Evolutionary conservation across 129 eudicot genomes (phyloP).

Genomic region (Helianthus tuberosus): DNA sequence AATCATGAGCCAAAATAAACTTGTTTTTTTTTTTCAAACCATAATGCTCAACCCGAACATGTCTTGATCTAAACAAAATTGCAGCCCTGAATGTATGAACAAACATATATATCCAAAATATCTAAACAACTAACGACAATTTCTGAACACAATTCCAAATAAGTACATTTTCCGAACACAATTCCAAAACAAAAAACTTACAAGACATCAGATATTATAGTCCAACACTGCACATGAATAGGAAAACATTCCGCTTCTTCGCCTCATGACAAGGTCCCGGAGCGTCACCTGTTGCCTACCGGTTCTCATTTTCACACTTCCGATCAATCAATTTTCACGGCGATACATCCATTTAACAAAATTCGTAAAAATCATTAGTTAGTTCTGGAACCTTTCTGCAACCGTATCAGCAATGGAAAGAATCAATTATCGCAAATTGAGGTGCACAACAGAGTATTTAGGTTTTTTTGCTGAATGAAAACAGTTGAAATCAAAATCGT

Average conservation of each 20-base stretch:
- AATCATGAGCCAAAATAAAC: no score
- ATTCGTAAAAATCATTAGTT: slow-evolving; percentile 23
- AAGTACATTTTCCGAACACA: not conserved
- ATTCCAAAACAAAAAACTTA: slow-evolving; percentile 38
- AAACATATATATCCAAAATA: slow-evolving; percentile 10
- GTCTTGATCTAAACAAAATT: not conserved
- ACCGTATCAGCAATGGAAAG: slow-evolving; percentile 11
- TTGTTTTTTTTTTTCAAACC: no score
- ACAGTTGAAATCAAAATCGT: no score
- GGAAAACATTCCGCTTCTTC: slow-evolving; percentile 80
- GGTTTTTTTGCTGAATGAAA: no score
- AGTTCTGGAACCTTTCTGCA: not conserved
- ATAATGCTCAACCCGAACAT: no score
- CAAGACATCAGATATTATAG: slow-evolving; percentile 93
- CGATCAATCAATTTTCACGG: slow-evolving; percentile 10
- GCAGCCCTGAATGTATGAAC: not conserved
- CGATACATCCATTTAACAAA: not conserved
- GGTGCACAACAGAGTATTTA: not conserved
- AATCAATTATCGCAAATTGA: slow-evolving; percentile 10
- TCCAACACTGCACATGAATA: slow-evolving; percentile 73
- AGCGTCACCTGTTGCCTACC: slow-evolving; percentile 61
- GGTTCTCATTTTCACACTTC: slow-evolving; percentile 51
- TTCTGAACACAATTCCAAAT: no score
- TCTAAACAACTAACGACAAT: not conserved
- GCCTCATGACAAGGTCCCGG: slow-evolving; percentile 88